Conservation (phyloP, 2,329 filamentous ascomycete genomes). For the Gaeumannomyces sp. region DNA sequence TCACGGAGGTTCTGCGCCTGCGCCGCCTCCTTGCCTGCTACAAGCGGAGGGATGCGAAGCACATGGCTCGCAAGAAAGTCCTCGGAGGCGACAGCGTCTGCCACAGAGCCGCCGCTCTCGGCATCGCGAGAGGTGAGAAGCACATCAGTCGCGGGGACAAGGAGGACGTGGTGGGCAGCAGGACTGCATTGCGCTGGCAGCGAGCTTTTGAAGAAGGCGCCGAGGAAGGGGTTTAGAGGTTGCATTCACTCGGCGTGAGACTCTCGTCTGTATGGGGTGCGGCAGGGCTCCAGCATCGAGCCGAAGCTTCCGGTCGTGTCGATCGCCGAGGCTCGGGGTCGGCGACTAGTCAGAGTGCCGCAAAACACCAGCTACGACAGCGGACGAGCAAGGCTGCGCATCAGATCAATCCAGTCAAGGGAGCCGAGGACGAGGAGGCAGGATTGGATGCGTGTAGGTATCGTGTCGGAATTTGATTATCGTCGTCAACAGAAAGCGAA, state of each 20-base stretch:
- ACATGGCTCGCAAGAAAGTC: constrained; percentile 98
- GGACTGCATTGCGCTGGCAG: constrained; percentile 87
- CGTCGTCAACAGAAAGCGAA: too few relatives aligned
- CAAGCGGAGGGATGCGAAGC: constrained; percentile 62
- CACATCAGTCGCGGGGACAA: constrained; percentile 89
- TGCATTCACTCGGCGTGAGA: constrained; percentile 61
- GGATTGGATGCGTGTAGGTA: too few relatives aligned
- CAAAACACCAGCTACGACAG: not conserved
- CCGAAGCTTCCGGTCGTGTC: constrained; percentile 1
- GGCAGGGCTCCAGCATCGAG: constrained; percentile 3
- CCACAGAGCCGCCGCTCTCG: constrained; percentile 70
- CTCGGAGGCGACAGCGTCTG: constrained; percentile 80
- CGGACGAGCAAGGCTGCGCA: not conserved
- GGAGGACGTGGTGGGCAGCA: constrained; percentile 83
- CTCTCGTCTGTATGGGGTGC: not conserved
- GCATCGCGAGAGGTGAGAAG: constrained; percentile 82
- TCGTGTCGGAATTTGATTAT: too few relatives aligned
- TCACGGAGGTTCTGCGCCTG: constrained; percentile 63
- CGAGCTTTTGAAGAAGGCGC: constrained; percentile 97
- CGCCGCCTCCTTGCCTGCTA: constrained; percentile 34
- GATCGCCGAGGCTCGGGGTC: not conserved
- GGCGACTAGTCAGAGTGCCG: not conserved
- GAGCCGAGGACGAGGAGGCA: too few relatives aligned
- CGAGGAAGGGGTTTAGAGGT: constrained; percentile 97
- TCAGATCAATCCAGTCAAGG: not conserved